A percentile compares a stretch with the other conserved stretches of the same genome.
Evolutionary conservation across 257 asterid genomes (phyloP).

Genomic region (Ligustrum vulgare): DNA sequence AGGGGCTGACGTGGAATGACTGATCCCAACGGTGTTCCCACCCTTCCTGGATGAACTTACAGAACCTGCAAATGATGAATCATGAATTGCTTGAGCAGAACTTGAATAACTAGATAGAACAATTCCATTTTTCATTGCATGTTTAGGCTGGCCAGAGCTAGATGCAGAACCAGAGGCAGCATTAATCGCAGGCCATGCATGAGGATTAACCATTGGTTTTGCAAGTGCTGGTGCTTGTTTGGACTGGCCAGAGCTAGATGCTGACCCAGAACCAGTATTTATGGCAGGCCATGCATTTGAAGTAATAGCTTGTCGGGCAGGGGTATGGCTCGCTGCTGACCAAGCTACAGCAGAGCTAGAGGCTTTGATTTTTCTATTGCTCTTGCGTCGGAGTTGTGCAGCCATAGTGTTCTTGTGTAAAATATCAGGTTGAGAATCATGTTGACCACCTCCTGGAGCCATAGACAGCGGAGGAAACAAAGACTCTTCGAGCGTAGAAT

Average conservation of each 20-base stretch:
- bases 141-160: slow-evolving; percentile 46
- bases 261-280: slow-evolving; percentile 51
- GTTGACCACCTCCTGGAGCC: slow-evolving; percentile 61
- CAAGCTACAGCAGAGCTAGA: slow-evolving; percentile 48
- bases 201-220: slow-evolving; percentile 12
- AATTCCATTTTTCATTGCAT: slow-evolving; percentile 34
- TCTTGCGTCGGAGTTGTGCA: slow-evolving; percentile 56
- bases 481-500: slow-evolving; percentile 61
- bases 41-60: slow-evolving; percentile 50
- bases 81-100: slow-evolving; percentile 44
- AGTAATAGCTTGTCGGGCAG: slow-evolving; percentile 36
- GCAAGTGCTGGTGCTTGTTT: slow-evolving; percentile 20
- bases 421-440: slow-evolving; percentile 42
- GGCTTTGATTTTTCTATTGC: slow-evolving; percentile 39
- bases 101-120: slow-evolving; percentile 41
- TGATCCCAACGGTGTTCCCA: slow-evolving; percentile 40
- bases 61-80: slow-evolving; percentile 46
- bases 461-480: slow-evolving; percentile 79
- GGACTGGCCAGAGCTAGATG: slow-evolving; percentile 49
- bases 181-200: slow-evolving; percentile 59
- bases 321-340: slow-evolving; percentile 43
- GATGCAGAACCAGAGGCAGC: slow-evolving; percentile 56
- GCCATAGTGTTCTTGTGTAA: slow-evolving; percentile 62
- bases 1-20: slow-evolving; percentile 87
- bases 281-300: slow-evolving; percentile 59